Percentiles rank a stretch among this genome's conserved stretches.
Evolutionary conservation across 768 basidiomycete genomes (phyloP).

Genomic region (Phlebiopsis gigantea): DNA sequence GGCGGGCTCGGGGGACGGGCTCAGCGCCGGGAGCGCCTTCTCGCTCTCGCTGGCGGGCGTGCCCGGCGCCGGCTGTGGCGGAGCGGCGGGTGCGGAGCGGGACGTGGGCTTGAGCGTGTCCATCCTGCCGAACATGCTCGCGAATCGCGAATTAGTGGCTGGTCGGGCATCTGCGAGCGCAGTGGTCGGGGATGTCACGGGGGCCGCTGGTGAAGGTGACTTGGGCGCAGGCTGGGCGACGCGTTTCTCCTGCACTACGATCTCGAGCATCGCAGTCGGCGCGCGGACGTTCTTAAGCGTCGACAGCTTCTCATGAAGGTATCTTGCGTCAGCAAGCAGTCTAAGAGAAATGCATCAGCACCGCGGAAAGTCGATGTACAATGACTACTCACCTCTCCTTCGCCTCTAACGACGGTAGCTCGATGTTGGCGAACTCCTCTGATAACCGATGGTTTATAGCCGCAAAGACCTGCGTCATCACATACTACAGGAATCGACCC

Average conservation of each 20-base stretch:
- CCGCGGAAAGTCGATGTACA: constrained; percentile 3
- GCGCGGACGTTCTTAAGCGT: constrained; percentile 65
- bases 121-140: constrained; percentile 21
- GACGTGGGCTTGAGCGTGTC: constrained; percentile 16
- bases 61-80: not conserved
- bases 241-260: constrained; percentile 74
- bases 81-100: constrained; percentile 13
- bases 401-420: constrained; percentile 76
- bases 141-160: constrained; percentile 17
- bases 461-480: constrained; percentile 94
- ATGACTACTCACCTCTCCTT: constrained; percentile 65
- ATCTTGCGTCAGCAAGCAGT: constrained; percentile 73
- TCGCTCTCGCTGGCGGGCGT: constrained; percentile 15
- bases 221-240: constrained; percentile 8
- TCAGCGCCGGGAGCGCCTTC: constrained; percentile 20
- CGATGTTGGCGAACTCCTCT: constrained; percentile 80
- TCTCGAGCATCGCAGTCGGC: constrained; percentile 77
- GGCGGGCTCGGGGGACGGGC: constrained; percentile 11
- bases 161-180: not conserved
- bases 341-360: constrained; percentile 34
- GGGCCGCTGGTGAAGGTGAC: constrained; percentile 2
- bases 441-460: constrained; percentile 88
- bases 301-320: constrained; percentile 70
- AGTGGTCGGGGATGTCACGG: not conserved
- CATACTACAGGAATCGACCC: constrained; percentile 61